Evolutionary conservation across 1,284 basidiomycete genomes (phyloP).

Genomic region (Sporisorium sorghi): DNA sequence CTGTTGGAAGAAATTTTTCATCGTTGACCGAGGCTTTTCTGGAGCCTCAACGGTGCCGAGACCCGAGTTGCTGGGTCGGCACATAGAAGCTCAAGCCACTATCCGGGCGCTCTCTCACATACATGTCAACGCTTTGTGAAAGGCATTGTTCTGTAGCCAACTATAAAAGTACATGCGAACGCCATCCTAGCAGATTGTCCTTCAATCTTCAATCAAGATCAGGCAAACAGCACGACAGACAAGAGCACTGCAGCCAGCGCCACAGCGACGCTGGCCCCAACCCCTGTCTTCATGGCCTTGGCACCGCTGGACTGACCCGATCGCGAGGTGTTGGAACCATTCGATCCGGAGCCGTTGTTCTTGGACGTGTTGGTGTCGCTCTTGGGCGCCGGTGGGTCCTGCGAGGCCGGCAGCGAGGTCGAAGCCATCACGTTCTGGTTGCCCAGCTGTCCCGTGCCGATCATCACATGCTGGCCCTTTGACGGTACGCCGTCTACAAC

Average conservation of each 20-base stretch:
- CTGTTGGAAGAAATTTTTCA: no score
- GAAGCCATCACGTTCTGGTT: constrained; percentile 30
- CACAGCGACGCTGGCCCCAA: constrained; percentile 2
- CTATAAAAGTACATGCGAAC: constrained; percentile 5
- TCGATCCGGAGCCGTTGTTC: constrained; percentile 5
- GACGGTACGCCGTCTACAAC: constrained; percentile 79
- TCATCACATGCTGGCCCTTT: constrained; percentile 73
- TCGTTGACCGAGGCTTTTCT: no score
- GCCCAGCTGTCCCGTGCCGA: constrained; percentile 53
- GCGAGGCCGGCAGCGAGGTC: constrained; percentile 35
- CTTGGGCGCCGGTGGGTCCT: constrained; percentile 34
- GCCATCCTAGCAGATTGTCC: background rate
- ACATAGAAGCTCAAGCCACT: no score
- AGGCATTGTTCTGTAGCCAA: background rate
- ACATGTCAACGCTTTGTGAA: no score
- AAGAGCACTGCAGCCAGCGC: constrained; percentile 10
- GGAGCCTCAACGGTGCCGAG: background rate
- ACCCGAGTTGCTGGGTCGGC: background rate
- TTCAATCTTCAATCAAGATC: background rate
- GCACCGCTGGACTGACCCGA: constrained; percentile 12
- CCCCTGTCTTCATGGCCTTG: background rate
- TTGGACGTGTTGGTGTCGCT: constrained; percentile 5
- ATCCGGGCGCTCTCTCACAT: no score
- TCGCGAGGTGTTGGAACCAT: background rate
- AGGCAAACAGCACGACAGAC: constrained; percentile 8